Base-by-base conservation (phyloP, 202 grass and related monocot genomes). In the Saccharum hybrid region DNA sequence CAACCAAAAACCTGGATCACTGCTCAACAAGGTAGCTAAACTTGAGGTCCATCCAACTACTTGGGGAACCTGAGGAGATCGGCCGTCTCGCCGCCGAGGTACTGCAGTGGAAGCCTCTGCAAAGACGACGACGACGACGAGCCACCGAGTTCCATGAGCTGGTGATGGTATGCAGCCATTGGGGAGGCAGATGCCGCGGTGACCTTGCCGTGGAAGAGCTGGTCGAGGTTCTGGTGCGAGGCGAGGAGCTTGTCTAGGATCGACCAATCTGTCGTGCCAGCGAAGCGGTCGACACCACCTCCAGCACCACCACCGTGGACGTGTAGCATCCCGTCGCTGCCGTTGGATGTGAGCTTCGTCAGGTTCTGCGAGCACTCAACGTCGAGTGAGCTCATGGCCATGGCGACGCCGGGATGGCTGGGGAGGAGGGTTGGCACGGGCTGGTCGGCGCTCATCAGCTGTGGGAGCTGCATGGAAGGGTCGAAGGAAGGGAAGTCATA, bases 191-290 rank as follows among this genome's bases (percentile, higher is more conserved):
- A 68, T 13, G 83, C 61, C 49, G 84, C 16, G 2, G 57, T 37
- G 49, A 88, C 63, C 78, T 88, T 96, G 62, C 88, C 84, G 11
- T 97, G 92, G 84, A 99, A 94, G 18, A 96, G 76, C 72, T 96
- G 93, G 68, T 99, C 96, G 36, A 99, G 82, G 15, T 96, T 96
- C 76, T 93, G 93, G 72, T 99, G 93, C 2, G 93, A 99, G n/a
- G 83, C 84, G 2, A 99, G 91, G 77, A 99, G 91, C 86, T 94
- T 99, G 89, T 99, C 96, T 54, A 99, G 81, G 67, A 96, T 94
- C 2, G 96, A 99, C 96, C 93, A 99, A 49, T 99, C 93, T 12
- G 90, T 93, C 3, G 61, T 63, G 76, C 75, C 41, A 40, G 89
- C 6, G 62, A 91, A 83, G 78, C 72, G 69, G 72, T 81, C 41